Conservation (phyloP, 176 grass and related monocot genomes). For the Aegilops longissima region DNA sequence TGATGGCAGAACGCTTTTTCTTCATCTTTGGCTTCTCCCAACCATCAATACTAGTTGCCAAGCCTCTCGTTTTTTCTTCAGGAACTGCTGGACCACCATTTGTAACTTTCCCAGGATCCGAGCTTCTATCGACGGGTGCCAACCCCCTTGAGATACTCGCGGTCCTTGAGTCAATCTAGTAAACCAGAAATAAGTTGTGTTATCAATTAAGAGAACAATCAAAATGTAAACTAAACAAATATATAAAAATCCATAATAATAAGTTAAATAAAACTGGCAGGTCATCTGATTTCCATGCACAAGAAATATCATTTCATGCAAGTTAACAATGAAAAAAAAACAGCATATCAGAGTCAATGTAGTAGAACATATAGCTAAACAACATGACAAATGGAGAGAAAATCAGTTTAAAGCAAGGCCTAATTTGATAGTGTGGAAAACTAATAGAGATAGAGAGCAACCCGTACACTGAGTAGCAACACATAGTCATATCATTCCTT, state of each 20-base stretch:
- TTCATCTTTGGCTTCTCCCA: slow-evolving; percentile 89
- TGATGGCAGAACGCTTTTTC: slow-evolving; percentile 84
- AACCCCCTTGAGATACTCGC: slow-evolving; percentile 44
- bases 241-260: neutral
- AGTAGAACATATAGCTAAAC: slow-evolving; percentile 4
- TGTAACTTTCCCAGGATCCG: slow-evolving; percentile 62
- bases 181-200: slow-evolving; percentile 35
- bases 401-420: neutral
- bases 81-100: slow-evolving; percentile 40
- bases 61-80: slow-evolving; percentile 65
- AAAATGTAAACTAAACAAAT: slow-evolving; percentile 1
- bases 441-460: slow-evolving; percentile 11
- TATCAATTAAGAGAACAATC: slow-evolving; percentile 15
- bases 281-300: slow-evolving; percentile 15
- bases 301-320: slow-evolving; percentile 7
- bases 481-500: neutral
- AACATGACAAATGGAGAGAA: slow-evolving; percentile 5
- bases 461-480: neutral
- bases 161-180: slow-evolving; percentile 80
- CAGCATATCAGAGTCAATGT: neutral
- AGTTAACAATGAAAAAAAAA: slow-evolving; percentile 28
- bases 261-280: slow-evolving; percentile 8
- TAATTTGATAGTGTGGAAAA: neutral
- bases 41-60: slow-evolving; percentile 61
- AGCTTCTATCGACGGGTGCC: slow-evolving; percentile 57